Evolutionary conservation across 345 rosid genomes (phyloP).

Genomic region (Pseudoturritis turrita): DNA sequence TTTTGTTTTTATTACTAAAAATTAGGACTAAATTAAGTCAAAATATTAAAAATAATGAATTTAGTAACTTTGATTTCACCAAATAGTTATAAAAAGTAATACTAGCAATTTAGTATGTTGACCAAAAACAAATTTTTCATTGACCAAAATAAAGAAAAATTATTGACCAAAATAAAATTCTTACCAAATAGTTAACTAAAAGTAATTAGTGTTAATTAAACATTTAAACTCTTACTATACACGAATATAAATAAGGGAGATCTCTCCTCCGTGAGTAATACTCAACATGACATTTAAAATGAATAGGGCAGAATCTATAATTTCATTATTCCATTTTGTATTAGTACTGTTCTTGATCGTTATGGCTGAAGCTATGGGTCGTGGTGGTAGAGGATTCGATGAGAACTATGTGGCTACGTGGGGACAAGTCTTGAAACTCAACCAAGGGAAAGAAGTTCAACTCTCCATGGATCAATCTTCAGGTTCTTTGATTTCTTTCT

Average conservation of each 20-base stretch:
- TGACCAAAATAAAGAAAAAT: too few species aligned
- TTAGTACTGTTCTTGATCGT: neutral
- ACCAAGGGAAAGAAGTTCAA: conserved; percentile 23
- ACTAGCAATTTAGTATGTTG: neutral
- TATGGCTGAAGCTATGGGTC: neutral
- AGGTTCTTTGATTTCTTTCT: neutral
- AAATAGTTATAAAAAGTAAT: neutral
- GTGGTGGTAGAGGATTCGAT: neutral
- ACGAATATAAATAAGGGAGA: neutral
- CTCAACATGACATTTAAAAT: neutral
- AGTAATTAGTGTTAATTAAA: too few species aligned
- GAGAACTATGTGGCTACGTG: conserved; percentile 12
- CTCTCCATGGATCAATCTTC: conserved; percentile 18
- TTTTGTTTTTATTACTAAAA: neutral
- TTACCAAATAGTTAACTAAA: neutral
- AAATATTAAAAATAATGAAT: neutral
- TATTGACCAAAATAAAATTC: neutral
- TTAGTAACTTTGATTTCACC: neutral
- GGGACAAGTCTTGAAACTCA: conserved; percentile 15
- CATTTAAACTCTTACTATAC: neutral
- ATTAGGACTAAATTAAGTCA: neutral
- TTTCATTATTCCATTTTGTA: neutral
- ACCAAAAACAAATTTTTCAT: neutral
- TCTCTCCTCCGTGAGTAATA: neutral
- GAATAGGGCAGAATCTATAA: neutral